phyloP scores from a whole-genome alignment of 805 yeast species.

The Kluyveromyces wickerhamii region DNA sequence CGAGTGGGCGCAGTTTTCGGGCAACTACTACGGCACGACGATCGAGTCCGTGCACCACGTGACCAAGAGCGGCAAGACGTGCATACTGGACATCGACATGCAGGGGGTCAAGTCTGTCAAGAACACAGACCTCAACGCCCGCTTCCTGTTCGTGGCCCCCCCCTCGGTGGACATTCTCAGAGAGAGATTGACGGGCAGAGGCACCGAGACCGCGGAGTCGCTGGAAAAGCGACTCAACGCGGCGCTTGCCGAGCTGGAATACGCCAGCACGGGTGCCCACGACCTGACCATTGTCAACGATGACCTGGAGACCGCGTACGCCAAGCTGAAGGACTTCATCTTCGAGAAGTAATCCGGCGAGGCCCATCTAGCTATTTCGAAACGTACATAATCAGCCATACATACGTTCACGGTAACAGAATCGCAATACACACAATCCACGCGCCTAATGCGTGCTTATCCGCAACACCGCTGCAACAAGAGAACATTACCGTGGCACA shows the following conservation, averaged over 20 bases:
- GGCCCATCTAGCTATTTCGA: background rate
- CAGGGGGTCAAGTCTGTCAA: slow-evolving; percentile 96
- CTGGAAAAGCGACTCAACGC: slow-evolving; percentile 77
- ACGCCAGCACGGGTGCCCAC: slow-evolving; percentile 85
- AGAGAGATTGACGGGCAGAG: slow-evolving; percentile 75
- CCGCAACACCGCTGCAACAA: no score
- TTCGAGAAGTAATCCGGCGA: slow-evolving; percentile 36
- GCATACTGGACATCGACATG: slow-evolving; percentile 96
- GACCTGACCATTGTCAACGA: slow-evolving; percentile 86
- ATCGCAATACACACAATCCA: no score
- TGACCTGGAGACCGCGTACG: slow-evolving; percentile 82
- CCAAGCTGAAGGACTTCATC: slow-evolving; percentile 70
- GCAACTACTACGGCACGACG: slow-evolving; percentile 95
- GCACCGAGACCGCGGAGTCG: slow-evolving; percentile 89
- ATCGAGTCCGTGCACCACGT: slow-evolving; percentile 68
- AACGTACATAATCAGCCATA: no score
- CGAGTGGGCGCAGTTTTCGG: slow-evolving; percentile 98
- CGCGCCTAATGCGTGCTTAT: no score
- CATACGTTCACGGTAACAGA: no score
- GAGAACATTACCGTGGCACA: no score
- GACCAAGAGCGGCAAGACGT: slow-evolving; percentile 53
- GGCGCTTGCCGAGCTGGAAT: slow-evolving; percentile 84
- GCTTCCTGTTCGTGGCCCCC: slow-evolving; percentile 83
- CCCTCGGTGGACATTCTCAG: slow-evolving; percentile 79
- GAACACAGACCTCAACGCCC: slow-evolving; percentile 70